These are phyloP conservation scores for Pleurotus sapidus DNA, from an alignment of 768 basidiomycete genomes.

Conservation along the genomic window DNA sequence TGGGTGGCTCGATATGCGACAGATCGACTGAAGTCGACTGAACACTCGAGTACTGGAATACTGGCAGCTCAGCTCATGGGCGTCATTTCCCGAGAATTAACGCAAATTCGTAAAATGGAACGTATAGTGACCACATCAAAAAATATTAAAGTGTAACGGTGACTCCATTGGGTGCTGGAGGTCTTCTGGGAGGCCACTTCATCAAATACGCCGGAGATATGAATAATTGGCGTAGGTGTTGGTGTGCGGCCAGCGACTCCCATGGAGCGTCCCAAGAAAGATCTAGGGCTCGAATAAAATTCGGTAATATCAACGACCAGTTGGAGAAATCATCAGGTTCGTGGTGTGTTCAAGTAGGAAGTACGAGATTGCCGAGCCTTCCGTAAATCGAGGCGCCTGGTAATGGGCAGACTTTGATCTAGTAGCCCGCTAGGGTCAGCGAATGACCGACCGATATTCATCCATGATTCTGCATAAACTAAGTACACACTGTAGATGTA, in stretches of 20 bases:
- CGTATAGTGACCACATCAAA: neutral
- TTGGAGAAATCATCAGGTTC: constrained; percentile 8
- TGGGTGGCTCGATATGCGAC: too few relatives aligned
- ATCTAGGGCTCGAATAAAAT: constrained; percentile 1
- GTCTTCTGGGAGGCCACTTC: neutral
- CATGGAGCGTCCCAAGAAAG: neutral
- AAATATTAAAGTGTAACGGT: neutral
- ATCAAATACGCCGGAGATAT: neutral
- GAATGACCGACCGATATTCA: constrained; percentile 1
- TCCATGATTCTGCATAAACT: constrained; percentile 5
- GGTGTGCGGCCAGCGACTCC: neutral
- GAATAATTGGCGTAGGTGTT: neutral
- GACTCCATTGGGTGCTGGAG: too few relatives aligned
- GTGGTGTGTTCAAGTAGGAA: constrained; percentile 4
- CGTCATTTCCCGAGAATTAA: too few relatives aligned
- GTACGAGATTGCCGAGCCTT: constrained; percentile 4
- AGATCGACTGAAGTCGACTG: too few relatives aligned
- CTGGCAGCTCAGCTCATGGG: too few relatives aligned
- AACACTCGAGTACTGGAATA: too few relatives aligned
- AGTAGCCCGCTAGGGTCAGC: neutral
- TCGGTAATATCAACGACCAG: constrained; percentile 4
- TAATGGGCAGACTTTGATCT: neutral
- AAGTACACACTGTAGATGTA: neutral
- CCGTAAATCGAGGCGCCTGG: constrained; percentile 1
- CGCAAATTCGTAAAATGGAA: too few relatives aligned